Evolutionary conservation across 2,329 filamentous ascomycete species (phyloP), one percentile per base, ranked within the genome.

Genomic region (Hypocreales sp.): DNA sequence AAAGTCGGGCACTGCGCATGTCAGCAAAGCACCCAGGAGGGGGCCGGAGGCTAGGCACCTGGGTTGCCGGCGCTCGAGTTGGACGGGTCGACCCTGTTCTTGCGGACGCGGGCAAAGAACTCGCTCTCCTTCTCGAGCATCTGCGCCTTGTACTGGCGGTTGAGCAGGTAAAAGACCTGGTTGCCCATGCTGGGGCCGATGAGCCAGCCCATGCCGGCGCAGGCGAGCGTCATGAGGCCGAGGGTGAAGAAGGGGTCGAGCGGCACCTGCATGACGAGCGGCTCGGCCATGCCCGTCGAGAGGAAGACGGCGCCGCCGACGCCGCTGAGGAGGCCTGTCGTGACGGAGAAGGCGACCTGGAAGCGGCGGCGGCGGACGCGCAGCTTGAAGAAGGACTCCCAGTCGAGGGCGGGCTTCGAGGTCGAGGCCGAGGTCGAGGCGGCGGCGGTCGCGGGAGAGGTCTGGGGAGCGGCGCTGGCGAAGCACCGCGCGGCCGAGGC

Each of bases 301-400:
- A 92, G 65, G 19, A 81, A 46, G n/a, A 72, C 54, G 2, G 72
- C 69, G 11, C 78, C 76, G 2, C 55, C 59, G 3, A 64, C 60
- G 1, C 80, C 78, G 32, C 70, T 71, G 9, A 61, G 56, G 5
- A 75, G 37, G 22, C 76, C 75, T 19, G 69, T 71, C 19, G 72
- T 49, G 28, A 83, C 61, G 25, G 80, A 87, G 37, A 83, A 84
- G 26, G 67, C 68, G 20, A 92, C 68, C 48, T 87, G 83, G 60
- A 86, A 79, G 42, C 80, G 72, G 34, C 87, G 77, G 30, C 87
- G 80, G 33, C 75, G 79, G 42, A 83, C 79, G 45, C 87, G 83
- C 33, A 95, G 75, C 48, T 73, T 72, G 64, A 95, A 92, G 63
- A 93, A 95, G 28, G 72, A 74, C 59, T 94, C 78, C 87, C 87